Conservation (phyloP, 2,329 filamentous ascomycete genomes). For the Cordyceps fumosorosea region DNA sequence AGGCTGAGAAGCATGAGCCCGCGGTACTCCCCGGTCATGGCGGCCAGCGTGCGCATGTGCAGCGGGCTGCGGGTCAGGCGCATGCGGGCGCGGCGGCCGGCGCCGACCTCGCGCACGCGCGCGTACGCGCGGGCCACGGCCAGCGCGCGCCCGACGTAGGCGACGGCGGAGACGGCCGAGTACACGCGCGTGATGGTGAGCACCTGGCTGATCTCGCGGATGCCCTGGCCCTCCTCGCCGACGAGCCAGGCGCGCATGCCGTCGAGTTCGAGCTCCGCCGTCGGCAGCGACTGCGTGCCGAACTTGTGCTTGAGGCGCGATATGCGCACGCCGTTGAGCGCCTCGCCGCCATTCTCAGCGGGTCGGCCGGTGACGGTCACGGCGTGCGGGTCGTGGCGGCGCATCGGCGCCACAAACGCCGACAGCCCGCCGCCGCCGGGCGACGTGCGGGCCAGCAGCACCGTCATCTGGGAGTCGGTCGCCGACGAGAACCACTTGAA, state of each 20-base stretch:
- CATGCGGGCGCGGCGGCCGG: constrained; percentile 35
- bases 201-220: constrained; percentile 61
- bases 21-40: constrained; percentile 48
- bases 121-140: constrained; percentile 52
- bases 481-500: constrained; percentile 67
- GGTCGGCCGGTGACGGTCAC: constrained; percentile 23
- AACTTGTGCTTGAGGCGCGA: constrained; percentile 67
- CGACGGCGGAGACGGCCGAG: constrained; percentile 46
- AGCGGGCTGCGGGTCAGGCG: constrained; percentile 45
- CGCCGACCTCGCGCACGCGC: constrained; percentile 47
- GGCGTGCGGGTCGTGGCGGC: constrained; percentile 31
- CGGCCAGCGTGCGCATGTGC: constrained; percentile 53
- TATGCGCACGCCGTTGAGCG: constrained; percentile 62
- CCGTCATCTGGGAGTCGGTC: constrained; percentile 56
- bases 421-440: constrained; percentile 41
- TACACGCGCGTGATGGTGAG: constrained; percentile 61
- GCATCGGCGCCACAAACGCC: constrained; percentile 60
- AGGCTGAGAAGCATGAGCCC: constrained; percentile 50
- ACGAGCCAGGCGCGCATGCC: constrained; percentile 60
- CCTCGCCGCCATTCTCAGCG: constrained; percentile 23
- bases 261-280: constrained; percentile 62
- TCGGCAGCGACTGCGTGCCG: constrained; percentile 63
- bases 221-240: constrained; percentile 58
- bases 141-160: constrained; percentile 49
- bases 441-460: constrained; percentile 52